Base-by-base conservation (phyloP, 176 grass and related monocot genomes). In the Calamus simplicifolius region DNA sequence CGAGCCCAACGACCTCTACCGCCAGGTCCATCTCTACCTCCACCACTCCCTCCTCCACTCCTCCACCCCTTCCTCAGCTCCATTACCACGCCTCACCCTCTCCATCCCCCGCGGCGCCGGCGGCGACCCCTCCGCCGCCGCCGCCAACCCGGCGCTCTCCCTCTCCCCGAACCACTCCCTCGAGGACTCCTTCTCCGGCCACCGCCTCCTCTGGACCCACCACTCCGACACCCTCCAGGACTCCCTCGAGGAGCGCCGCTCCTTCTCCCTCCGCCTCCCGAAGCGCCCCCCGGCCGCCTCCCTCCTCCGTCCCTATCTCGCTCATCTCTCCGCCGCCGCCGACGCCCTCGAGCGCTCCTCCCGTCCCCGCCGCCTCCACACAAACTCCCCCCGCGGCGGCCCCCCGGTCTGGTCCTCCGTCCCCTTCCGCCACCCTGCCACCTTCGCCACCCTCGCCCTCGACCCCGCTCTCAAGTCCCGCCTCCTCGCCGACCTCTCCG, bases 111-210 rank as follows among this genome's bases (percentile, higher is more conserved):
- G 79, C 18, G 79, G 80, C 69, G 58, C 66, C 8, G 21, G 69
- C 0, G 68, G 54, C 19, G 29, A 52, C 52, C 69, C 79, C 18
- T 66, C 76, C 0, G 21, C 75, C 15, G 49, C 61, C 35, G 28
- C 28, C 28, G 35, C 35, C 35, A 43, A 43, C 35, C 79, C 73
- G 70, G 70, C 77, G 4, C 77, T 97, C 58, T 97, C 87, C 38
- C 93, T 92, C 55, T 91, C 93, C 12, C 87, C 93, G 15, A 88
- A 98, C 81, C 87, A 92, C 69, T 92, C 84, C 3, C 81, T 92
- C 19, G 73, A 85, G 0, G 81, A 98, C 56, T 68, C 75, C 51
- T 98, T 88, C 81, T 18, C 63, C 25, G 81, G 93, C 4, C 93
- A 98, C 75, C 69, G 79, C 60, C 72, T 83, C 18, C 64, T 92